Percentiles rank a stretch among this genome's conserved stretches.
Evolutionary conservation across 331 rosid genomes (phyloP).

Genomic region (Rhamnella rubrinervis): DNA sequence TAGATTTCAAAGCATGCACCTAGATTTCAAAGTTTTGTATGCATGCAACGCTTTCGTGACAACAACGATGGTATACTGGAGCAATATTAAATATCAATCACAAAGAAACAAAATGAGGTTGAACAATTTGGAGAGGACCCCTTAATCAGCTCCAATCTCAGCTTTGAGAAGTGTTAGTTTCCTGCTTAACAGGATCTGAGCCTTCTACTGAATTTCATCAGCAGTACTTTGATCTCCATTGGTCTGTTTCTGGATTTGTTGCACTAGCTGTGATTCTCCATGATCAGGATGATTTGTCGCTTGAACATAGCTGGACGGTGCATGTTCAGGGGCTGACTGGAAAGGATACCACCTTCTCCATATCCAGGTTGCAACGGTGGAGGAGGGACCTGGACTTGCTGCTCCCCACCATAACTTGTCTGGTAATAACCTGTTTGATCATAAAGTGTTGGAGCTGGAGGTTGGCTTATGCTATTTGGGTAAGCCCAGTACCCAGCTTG

Average conservation of each 20-base stretch:
- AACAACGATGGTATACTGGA: slow-evolving; percentile 11
- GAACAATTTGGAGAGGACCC: not conserved
- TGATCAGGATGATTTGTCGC: slow-evolving; percentile 18
- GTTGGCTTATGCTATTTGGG: slow-evolving; percentile 26
- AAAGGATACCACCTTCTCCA: slow-evolving; percentile 35
- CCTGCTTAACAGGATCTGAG: slow-evolving; percentile 25
- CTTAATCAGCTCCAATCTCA: slow-evolving; percentile 19
- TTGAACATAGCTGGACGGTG: slow-evolving; percentile 19
- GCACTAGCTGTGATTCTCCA: slow-evolving; percentile 16
- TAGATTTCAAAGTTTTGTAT: too few species aligned
- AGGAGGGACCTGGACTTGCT: slow-evolving; percentile 26
- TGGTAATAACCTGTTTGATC: slow-evolving; percentile 42
- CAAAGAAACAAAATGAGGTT: not conserved
- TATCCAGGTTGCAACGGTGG: slow-evolving; percentile 22
- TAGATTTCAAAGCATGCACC: too few species aligned
- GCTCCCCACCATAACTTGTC: slow-evolving; percentile 30
- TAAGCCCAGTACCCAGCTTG: slow-evolving; percentile 48
- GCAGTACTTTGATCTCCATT: slow-evolving; percentile 22
- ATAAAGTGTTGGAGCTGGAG: slow-evolving; percentile 30
- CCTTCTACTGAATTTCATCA: slow-evolving; percentile 22
- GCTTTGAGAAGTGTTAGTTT: slow-evolving; percentile 28
- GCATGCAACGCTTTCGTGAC: not conserved
- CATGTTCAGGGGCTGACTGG: slow-evolving; percentile 27
- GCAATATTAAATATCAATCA: slow-evolving; percentile 7
- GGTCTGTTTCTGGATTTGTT: slow-evolving; percentile 25